Percentiles rank a stretch among this genome's conserved stretches.
These are phyloP conservation scores for Melanomma pulvis-pyrius DNA, from an alignment of 495 filamentous ascomycete species.

Conservation along the genomic window DNA sequence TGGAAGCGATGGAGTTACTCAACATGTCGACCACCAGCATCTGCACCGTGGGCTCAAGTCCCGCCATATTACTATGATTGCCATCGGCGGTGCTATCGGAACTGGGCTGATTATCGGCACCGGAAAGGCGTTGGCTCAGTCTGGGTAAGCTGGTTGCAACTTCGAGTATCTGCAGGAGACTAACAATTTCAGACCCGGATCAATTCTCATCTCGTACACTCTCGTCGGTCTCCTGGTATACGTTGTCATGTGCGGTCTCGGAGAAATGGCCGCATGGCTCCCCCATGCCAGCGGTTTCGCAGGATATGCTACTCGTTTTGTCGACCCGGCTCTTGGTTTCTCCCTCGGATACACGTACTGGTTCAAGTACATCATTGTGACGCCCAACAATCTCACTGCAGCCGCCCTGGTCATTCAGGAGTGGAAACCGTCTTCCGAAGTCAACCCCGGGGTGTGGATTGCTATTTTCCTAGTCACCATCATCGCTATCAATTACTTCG, in stretches of 20 bases:
- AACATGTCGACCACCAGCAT: constrained; percentile 28
- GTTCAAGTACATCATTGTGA: constrained; percentile 73
- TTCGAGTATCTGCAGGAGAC: background rate
- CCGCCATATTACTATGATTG: constrained; percentile 78
- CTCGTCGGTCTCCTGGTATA: constrained; percentile 64
- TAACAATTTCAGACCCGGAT: constrained; percentile 55
- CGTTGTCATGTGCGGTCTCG: constrained; percentile 62
- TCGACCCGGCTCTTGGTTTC: constrained; percentile 66
- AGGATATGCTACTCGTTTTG: constrained; percentile 63
- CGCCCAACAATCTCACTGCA: constrained; percentile 78
- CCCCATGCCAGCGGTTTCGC: constrained; percentile 60
- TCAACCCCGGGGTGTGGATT: constrained; percentile 67
- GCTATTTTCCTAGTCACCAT: constrained; percentile 58
- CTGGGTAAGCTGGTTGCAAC: constrained; percentile 47
- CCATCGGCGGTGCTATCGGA: constrained; percentile 82
- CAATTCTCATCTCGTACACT: constrained; percentile 69
- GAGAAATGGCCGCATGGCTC: constrained; percentile 66
- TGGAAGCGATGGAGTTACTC: constrained; percentile 19
- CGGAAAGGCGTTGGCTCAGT: constrained; percentile 63
- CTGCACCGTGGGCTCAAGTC: constrained; percentile 66
- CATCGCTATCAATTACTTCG: constrained; percentile 56
- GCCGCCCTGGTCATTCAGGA: constrained; percentile 70
- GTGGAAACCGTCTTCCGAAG: constrained; percentile 62
- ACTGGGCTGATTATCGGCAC: constrained; percentile 68
- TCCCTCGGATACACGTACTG: constrained; percentile 57